A percentile compares a stretch with the other conserved stretches of the same genome.
Conservation (phyloP, 208 protist species). For the Trypanosoma grayi region DNA sequence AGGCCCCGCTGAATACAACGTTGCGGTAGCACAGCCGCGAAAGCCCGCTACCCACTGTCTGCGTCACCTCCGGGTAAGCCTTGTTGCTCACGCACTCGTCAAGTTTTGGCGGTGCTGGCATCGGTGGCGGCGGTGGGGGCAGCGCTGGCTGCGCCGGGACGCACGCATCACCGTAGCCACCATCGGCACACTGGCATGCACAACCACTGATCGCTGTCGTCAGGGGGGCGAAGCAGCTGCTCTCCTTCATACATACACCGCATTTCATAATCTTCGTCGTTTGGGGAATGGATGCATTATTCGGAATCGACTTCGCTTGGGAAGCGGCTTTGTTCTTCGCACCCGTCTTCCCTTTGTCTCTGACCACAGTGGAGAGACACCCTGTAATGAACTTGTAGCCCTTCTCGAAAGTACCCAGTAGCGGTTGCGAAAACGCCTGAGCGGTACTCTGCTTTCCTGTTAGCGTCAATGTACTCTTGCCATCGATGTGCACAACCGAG, state of each 20-base stretch:
- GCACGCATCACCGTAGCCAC: constrained; percentile 1
- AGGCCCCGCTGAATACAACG: constrained; percentile 8
- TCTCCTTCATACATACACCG: neutral
- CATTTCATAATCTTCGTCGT: neutral
- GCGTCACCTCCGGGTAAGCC: constrained; percentile 6
- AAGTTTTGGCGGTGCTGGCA: neutral
- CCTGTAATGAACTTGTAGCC: constrained; percentile 9
- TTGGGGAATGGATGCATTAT: neutral
- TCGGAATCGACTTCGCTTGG: neutral
- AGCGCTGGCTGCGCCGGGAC: neutral
- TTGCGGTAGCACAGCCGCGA: constrained; percentile 19
- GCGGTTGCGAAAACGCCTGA: neutral
- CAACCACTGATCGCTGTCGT: constrained; percentile 1
- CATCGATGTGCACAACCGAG: neutral
- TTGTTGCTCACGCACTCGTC: constrained; percentile 12
- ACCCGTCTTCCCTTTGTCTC: neutral
- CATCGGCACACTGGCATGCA: neutral
- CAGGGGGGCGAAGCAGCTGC: constrained; percentile 7
- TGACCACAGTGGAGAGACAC: neutral
- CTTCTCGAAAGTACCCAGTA: neutral
- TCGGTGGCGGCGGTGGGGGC: neutral
- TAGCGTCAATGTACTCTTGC: constrained; percentile 7
- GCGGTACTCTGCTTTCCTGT: neutral
- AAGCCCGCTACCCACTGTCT: constrained; percentile 1
- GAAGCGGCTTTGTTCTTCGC: neutral